phyloP scores from a whole-genome alignment of 192 early-diverging fungal species.

The Backusella sp. region DNA sequence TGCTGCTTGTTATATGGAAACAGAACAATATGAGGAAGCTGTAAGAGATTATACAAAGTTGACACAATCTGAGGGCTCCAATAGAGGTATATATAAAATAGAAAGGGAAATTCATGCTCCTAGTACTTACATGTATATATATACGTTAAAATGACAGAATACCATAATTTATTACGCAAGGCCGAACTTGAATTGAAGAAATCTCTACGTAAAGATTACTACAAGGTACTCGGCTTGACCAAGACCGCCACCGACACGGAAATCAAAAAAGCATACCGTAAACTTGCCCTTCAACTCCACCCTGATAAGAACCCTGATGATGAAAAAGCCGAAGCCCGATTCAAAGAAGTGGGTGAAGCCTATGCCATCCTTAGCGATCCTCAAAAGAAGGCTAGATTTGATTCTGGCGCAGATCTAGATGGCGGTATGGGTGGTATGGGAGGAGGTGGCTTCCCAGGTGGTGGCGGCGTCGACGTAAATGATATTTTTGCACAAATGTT shows the following conservation, averaged over 20 bases:
- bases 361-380: slow-evolving; percentile 80
- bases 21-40: slow-evolving; percentile 75
- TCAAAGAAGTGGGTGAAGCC: slow-evolving; percentile 84
- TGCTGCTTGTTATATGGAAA: slow-evolving; percentile 72
- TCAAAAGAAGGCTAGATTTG: slow-evolving; percentile 77
- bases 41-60: slow-evolving; percentile 74
- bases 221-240: slow-evolving; percentile 82
- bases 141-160: background rate
- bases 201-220: slow-evolving; percentile 94
- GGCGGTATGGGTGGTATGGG: slow-evolving; percentile 47
- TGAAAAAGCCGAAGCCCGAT: slow-evolving; percentile 68
- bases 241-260: slow-evolving; percentile 76
- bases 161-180: slow-evolving; percentile 43
- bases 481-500: slow-evolving; percentile 58
- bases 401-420: slow-evolving; percentile 78
- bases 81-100: slow-evolving; percentile 45
- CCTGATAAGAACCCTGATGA: slow-evolving; percentile 86
- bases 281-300: slow-evolving; percentile 84
- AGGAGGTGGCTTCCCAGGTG: slow-evolving; percentile 40
- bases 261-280: slow-evolving; percentile 83
- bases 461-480: slow-evolving; percentile 57
- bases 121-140: background rate
- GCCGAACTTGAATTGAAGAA: slow-evolving; percentile 68
- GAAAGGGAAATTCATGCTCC: background rate
- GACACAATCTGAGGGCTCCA: slow-evolving; percentile 55